phyloP scores from a whole-genome alignment of 768 basidiomycete species.

The Psilocybe subaeruginosa region DNA sequence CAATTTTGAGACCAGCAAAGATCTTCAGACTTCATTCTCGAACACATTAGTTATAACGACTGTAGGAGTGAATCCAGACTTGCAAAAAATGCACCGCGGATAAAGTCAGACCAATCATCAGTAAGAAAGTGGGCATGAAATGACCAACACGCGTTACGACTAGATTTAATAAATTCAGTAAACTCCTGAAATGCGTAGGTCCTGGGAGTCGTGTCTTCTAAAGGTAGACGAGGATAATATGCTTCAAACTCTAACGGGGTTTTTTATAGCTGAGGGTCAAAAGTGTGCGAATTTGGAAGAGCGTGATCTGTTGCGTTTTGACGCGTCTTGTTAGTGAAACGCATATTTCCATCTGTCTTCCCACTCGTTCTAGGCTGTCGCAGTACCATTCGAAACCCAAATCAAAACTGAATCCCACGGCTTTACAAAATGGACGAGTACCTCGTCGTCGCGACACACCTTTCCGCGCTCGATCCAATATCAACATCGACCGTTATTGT shows the following conservation, averaged over 20 bases:
- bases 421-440: slow-evolving; percentile 32
- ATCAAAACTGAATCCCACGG: not conserved
- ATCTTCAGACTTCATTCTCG: no score
- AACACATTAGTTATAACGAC: no score
- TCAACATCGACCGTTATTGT: slow-evolving; percentile 55
- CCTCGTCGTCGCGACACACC: slow-evolving; percentile 60
- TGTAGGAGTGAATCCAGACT: no score
- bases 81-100: no score
- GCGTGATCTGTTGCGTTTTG: slow-evolving; percentile 26
- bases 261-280: not conserved
- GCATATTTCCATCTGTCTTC: not conserved
- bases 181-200: not conserved
- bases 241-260: not conserved
- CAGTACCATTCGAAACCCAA: not conserved
- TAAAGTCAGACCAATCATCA: no score
- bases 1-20: no score
- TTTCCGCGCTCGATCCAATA: slow-evolving; percentile 65
- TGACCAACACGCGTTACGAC: not conserved
- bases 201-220: not conserved
- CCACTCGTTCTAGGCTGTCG: slow-evolving; percentile 5
- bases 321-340: slow-evolving; percentile 24
- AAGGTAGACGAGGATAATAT: not conserved
- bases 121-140: not conserved
- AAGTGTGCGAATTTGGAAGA: slow-evolving; percentile 24
- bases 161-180: not conserved